Base-by-base conservation (phyloP, 768 basidiomycete species). In the Terana coerulea region DNA sequence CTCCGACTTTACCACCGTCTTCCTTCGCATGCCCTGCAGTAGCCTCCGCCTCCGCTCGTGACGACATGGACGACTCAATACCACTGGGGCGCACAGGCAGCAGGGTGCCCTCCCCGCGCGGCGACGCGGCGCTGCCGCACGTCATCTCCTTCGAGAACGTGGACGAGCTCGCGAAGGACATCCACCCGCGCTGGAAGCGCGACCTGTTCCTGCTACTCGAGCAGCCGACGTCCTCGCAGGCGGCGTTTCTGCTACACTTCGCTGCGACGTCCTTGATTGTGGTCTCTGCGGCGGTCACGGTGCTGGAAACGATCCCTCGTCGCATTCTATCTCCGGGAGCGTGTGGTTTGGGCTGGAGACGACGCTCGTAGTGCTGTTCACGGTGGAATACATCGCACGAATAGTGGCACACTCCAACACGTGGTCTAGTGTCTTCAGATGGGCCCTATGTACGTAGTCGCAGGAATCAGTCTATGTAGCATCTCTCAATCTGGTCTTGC, bases 311-410 rank as follows among this genome's bases (percentile, higher is more conserved):
- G 0, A 83, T 91, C 1, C 89, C 87, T 76, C 80, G 1, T 83
- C 91, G 56, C 88, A 88, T 62, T 76, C 78, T 9, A 80, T 84
- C 2, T 78, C 83, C 2, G 80, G 78, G 12, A 73, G 82, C 31
- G 72, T 86, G 6, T 91, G 93, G 82, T 95, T 95, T 55, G 93
- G 93, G 1, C 64, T 92, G 19, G 93, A 95, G 70, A 92, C 91
- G 15, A 83, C 78, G 46, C 67, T 95, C 9, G 92, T 95, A 22
- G 81, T 84, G 42, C 65, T 94, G 2, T 95, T 95, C 66, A 94
- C 93, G 0, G 74, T 91, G 51, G 93, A 97, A 67, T 95, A 90
- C 63, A 64, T 85, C 24, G 80, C 79, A 11, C 72, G 89, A 30
- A 80, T 80, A 61, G 50, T 88, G 1, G 90, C 89, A n/a, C 89